phyloP scores from a whole-genome alignment of 1,284 basidiomycete genomes.

The Pseudozyma pruni region DNA sequence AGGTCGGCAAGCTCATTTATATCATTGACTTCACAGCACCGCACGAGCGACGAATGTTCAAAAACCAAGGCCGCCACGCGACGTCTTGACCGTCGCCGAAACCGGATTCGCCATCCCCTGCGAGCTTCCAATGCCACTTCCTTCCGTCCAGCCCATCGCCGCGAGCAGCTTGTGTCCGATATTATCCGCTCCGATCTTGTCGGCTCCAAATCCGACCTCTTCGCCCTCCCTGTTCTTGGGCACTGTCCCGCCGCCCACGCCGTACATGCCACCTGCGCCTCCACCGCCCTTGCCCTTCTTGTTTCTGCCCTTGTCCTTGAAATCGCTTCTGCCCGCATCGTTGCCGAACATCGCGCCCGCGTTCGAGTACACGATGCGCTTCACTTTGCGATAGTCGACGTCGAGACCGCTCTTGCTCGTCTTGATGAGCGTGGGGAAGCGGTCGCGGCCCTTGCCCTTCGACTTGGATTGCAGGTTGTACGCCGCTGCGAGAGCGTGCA shows the following conservation, averaged over 20 bases:
- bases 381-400: slow-evolving; percentile 51
- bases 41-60: background rate
- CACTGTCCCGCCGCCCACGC: slow-evolving; percentile 42
- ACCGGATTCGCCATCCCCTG: slow-evolving; percentile 63
- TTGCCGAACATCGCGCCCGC: slow-evolving; percentile 52
- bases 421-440: slow-evolving; percentile 66
- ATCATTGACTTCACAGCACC: background rate
- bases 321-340: slow-evolving; percentile 35
- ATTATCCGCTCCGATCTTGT: slow-evolving; percentile 64
- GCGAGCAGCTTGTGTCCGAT: slow-evolving; percentile 63
- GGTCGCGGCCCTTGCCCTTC: slow-evolving; percentile 53
- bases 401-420: slow-evolving; percentile 40
- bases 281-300: slow-evolving; percentile 28
- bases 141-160: slow-evolving; percentile 66
- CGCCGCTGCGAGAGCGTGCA: slow-evolving; percentile 63
- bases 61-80: slow-evolving; percentile 61
- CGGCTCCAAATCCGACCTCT: slow-evolving; percentile 63
- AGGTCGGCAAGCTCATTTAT: background rate
- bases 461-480: slow-evolving; percentile 59
- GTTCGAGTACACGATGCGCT: slow-evolving; percentile 43
- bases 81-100: slow-evolving; percentile 62
- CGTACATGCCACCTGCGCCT: slow-evolving; percentile 22
- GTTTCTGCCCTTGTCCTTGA: slow-evolving; percentile 23
- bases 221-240: slow-evolving; percentile 62
- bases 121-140: slow-evolving; percentile 58